Percentiles rank a stretch among this genome's conserved stretches.
Evolutionary conservation across 2,329 filamentous ascomycete species (phyloP).

Genomic region (Aspergillus puulaauensis): DNA sequence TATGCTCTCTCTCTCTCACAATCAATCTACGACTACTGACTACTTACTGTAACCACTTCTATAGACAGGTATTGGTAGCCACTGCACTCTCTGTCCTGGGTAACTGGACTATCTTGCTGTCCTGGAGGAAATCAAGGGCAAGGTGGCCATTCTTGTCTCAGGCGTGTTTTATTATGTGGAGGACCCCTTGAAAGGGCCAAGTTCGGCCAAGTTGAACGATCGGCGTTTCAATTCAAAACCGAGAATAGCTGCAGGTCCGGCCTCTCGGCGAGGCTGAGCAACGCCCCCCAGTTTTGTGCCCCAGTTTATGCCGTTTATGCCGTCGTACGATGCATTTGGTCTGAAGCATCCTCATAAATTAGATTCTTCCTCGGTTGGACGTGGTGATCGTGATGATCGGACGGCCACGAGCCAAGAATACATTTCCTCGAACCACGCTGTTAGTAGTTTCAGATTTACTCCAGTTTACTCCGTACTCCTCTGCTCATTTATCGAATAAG

Average conservation of each 20-base stretch:
- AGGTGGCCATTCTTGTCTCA: slow-evolving; percentile 5
- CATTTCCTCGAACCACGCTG: too few relatives aligned
- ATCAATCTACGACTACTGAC: neutral
- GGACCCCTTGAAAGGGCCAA: slow-evolving; percentile 5
- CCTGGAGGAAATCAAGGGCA: neutral
- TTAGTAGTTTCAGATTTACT: too few relatives aligned
- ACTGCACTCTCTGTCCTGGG: too few relatives aligned
- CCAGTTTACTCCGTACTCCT: neutral
- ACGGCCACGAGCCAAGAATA: too few relatives aligned
- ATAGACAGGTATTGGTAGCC: neutral
- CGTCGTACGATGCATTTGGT: neutral
- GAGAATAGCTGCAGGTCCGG: slow-evolving; percentile 9
- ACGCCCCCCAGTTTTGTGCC: neutral
- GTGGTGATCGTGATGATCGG: too few relatives aligned
- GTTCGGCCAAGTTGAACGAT: slow-evolving; percentile 14
- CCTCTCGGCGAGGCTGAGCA: slow-evolving; percentile 4
- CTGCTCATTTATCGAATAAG: neutral
- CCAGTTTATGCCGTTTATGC: neutral
- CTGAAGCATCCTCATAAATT: neutral
- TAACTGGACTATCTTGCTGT: neutral
- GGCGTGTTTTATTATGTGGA: neutral
- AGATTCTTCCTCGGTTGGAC: neutral
- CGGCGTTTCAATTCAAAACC: slow-evolving; percentile 12
- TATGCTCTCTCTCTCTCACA: neutral
- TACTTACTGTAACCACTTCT: neutral